Percentiles rank a stretch among this genome's conserved stretches.
phyloP scores from a whole-genome alignment of 192 early-diverging fungal genomes.

The Coemansia sp. region DNA sequence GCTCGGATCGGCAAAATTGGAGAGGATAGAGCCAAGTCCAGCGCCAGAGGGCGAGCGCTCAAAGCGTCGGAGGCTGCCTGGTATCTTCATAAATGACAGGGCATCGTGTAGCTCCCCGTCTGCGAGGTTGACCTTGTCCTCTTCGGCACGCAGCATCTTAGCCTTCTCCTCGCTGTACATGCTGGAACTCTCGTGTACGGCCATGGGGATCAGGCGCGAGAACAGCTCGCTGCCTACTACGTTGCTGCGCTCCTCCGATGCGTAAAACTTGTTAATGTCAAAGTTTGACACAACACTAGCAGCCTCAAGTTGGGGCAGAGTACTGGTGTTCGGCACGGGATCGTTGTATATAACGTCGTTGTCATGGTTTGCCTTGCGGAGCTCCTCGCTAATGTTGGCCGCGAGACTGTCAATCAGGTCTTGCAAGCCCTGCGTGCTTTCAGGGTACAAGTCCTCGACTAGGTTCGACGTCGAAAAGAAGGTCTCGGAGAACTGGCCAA shows the following conservation, averaged over 20 bases:
- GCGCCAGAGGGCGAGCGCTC: constrained; percentile 56
- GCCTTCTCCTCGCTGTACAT: constrained; percentile 97
- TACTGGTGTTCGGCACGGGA: constrained; percentile 72
- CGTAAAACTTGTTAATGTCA: constrained; percentile 74
- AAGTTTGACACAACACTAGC: constrained; percentile 58
- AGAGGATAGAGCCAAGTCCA: constrained; percentile 25
- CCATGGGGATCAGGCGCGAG: constrained; percentile 79
- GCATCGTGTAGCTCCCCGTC: constrained; percentile 82
- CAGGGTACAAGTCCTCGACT: constrained; percentile 60
- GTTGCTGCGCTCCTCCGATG: constrained; percentile 70
- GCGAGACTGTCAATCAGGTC: constrained; percentile 71
- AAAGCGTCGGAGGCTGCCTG: constrained; percentile 72
- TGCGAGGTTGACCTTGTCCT: constrained; percentile 74
- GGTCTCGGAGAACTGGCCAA: constrained; percentile 63
- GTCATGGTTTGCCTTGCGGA: constrained; percentile 70
- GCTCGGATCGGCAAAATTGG: constrained; percentile 60
- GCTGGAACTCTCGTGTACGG: constrained; percentile 91
- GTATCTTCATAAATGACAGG: constrained; percentile 86
- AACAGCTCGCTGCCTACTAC: constrained; percentile 94
- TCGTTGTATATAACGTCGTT: constrained; percentile 98
- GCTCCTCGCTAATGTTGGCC: constrained; percentile 69
- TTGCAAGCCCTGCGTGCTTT: constrained; percentile 67
- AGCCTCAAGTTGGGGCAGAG: constrained; percentile 74
- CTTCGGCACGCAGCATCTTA: constrained; percentile 80
- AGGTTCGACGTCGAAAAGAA: constrained; percentile 66